Evolutionary conservation across 139 green algal genomes (phyloP).

Genomic region (Micractinium sp.): DNA sequence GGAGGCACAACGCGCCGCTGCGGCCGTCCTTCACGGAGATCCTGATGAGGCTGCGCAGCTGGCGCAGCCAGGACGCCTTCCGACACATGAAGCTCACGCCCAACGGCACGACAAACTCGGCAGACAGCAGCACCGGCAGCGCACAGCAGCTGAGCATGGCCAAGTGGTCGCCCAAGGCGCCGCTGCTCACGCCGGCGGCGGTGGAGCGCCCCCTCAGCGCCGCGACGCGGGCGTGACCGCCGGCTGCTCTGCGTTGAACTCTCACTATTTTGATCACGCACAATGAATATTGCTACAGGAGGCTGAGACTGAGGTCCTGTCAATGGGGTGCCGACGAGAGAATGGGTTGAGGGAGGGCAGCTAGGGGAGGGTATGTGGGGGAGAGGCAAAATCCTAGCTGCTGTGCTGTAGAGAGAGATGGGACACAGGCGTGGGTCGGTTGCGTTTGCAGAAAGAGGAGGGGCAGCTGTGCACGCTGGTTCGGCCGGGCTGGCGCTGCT

Average conservation of each 20-base stretch:
- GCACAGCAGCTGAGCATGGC: not conserved
- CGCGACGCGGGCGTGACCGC: not conserved
- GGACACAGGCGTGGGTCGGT: no score
- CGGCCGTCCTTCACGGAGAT: slow-evolving; percentile 39
- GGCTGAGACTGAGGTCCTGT: no score
- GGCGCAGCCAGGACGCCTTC: slow-evolving; percentile 9
- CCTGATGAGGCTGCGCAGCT: slow-evolving; percentile 3
- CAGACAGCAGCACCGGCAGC: not conserved
- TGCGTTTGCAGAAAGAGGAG: no score
- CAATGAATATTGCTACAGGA: no score
- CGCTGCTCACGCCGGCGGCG: not conserved
- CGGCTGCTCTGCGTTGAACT: not conserved
- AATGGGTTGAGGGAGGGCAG: no score
- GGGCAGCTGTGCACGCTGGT: no score
- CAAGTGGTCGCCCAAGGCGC: not conserved
- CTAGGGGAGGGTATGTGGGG: no score
- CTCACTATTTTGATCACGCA: not conserved
- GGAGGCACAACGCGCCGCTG: slow-evolving; percentile 31
- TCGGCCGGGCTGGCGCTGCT: no score
- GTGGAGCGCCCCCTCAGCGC: not conserved
- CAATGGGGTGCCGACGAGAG: no score
- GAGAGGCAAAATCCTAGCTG: no score
- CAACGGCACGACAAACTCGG: no score
- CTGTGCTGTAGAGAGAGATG: no score
- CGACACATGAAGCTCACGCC: not conserved